Percentiles rank a stretch among this genome's conserved stretches.
Conservation (phyloP, 805 yeast genomes). For the Starmerella ratchasimensis region DNA sequence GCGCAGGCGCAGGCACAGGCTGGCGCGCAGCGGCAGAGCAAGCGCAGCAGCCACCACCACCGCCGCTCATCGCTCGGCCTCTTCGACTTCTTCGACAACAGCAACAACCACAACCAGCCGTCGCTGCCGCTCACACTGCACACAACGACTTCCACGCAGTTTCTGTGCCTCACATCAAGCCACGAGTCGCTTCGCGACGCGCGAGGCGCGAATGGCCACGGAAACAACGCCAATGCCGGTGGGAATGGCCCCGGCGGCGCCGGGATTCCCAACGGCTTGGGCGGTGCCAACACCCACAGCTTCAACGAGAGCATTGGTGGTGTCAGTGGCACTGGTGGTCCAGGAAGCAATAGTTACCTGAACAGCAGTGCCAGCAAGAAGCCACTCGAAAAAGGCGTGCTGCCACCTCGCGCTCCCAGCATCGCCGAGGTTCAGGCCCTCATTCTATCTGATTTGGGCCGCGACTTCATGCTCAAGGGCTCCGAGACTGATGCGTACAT, state of each 20-base stretch:
- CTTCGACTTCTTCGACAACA: slow-evolving; percentile 16
- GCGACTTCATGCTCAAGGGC: slow-evolving; percentile 21
- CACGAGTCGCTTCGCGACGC: slow-evolving; percentile 10
- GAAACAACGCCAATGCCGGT: no score
- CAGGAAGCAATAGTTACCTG: no score
- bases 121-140: slow-evolving; percentile 10
- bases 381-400: no score
- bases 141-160: slow-evolving; percentile 16
- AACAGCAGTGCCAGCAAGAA: no score
- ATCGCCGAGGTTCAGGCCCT: slow-evolving; percentile 17
- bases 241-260: no score
- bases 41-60: slow-evolving; percentile 12
- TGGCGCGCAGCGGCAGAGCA: neutral
- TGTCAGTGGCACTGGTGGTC: no score
- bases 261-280: neutral
- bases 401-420: slow-evolving; percentile 12
- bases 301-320: no score
- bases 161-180: slow-evolving; percentile 13
- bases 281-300: neutral
- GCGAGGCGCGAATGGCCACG: neutral
- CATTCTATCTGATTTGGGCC: slow-evolving; percentile 25
- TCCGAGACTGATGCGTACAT: slow-evolving; percentile 27
- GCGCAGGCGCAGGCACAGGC: neutral
- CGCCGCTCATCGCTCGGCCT: slow-evolving; percentile 17
- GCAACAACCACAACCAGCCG: slow-evolving; percentile 5